Evolutionary conservation across 2,329 filamentous ascomycete species (phyloP), one percentile per base, ranked within the genome.

Genomic region (Podosphaera xanthii): DNA sequence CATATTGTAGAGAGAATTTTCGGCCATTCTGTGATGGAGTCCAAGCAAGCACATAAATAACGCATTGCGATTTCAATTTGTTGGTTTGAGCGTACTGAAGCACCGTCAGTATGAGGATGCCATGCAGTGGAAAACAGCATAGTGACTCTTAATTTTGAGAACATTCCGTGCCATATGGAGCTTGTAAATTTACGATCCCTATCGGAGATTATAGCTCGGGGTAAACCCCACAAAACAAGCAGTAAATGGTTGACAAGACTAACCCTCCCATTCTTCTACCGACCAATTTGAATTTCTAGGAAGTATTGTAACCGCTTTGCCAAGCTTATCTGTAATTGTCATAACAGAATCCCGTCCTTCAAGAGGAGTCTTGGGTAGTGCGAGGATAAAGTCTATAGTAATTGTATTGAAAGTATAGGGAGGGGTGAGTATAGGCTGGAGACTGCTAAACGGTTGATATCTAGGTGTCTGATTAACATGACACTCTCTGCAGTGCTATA

Each of bases 401-500:
- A 55, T 22, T 14, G 53, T 33, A 31, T 55, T 33, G 30, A 55
- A 55, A n/a, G 40, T 33, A 14, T n/a, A 5, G 12, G 34, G 53
- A 14, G 53, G 53, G 12, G 53, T 55, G 30, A 55, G 33, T 8
- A 55, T 55, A 36, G 33, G 33, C n/a, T 40, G 33, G 4, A 38
- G 34, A 4, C n/a, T 9, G 9, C 34, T 30, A 8, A 22, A 22
- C 22, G 22, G 22, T 22, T 22, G 35, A 44, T 57, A 36, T 35
- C 54, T 57, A 57, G 49, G 49, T 52, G 49, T 52, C 6, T 8
- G 49, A 33, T 52, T 33, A 35, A 52, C 54, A 64, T 61, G 35
- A 63, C 70, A 56, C 71, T 67, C 30, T 56, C 57, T 64, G 49
- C 72, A 67, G 60, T 72, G 52, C 44, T 66, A 58, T 73, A 68